Evolutionary conservation across 2,329 filamentous ascomycete genomes (phyloP).

Genomic region (Apiospora phragmitis): DNA sequence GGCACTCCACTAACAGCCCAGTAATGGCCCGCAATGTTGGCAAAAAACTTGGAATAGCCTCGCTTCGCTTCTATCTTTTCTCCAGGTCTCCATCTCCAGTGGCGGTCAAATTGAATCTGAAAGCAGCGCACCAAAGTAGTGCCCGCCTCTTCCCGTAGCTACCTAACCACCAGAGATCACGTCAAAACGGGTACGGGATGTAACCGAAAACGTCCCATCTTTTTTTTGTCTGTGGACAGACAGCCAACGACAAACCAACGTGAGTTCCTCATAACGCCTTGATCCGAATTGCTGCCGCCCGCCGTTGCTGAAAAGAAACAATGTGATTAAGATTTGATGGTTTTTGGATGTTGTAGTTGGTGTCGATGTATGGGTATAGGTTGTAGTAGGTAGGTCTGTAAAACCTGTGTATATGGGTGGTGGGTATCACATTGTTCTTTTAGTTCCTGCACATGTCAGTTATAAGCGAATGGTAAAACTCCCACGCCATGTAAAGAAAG

Average conservation of each 20-base stretch:
- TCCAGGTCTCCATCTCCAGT: neutral
- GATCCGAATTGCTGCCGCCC: neutral
- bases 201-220: slow-evolving; percentile 2
- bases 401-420: neutral
- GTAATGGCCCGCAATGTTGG: neutral
- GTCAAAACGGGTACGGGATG: neutral
- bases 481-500: neutral
- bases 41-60: neutral
- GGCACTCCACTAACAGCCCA: neutral
- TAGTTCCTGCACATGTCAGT: slow-evolving; percentile 18
- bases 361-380: neutral
- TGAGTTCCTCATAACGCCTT: neutral
- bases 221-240: no score
- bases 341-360: neutral
- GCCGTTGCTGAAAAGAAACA: neutral
- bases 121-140: neutral
- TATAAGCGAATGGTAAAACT: neutral
- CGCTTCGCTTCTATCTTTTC: neutral
- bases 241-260: neutral
- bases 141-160: neutral
- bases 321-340: neutral
- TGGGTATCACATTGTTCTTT: slow-evolving; percentile 17
- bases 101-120: neutral
- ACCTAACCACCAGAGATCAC: neutral
- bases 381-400: neutral